phyloP scores from a whole-genome alignment of 2,329 filamentous ascomycete species.

The Ophiostoma pallidulum region DNA sequence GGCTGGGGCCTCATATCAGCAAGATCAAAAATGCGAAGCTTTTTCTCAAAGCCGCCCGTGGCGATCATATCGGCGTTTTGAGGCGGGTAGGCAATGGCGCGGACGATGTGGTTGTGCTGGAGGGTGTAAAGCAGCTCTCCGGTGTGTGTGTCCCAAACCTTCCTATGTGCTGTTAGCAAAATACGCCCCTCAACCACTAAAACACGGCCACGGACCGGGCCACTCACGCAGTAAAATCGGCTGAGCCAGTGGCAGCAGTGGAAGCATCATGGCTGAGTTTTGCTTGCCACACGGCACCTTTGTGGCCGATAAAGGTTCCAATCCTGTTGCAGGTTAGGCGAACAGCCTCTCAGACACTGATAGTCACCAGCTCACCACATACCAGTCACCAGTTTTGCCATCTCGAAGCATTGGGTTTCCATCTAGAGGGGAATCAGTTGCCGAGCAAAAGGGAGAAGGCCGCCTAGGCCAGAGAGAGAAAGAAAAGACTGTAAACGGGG shows the following conservation, averaged over 20 bases:
- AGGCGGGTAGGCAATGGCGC: slow-evolving; percentile 80
- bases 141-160: slow-evolving; percentile 94
- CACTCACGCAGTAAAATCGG: slow-evolving; percentile 85
- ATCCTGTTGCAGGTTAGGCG: slow-evolving; percentile 67
- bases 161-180: slow-evolving; percentile 40
- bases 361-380: slow-evolving; percentile 20
- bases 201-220: no score
- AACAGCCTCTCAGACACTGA: not conserved
- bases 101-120: slow-evolving; percentile 90
- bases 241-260: slow-evolving; percentile 84
- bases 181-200: no score
- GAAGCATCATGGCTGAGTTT: slow-evolving; percentile 80
- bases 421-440: slow-evolving; percentile 45
- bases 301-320: slow-evolving; percentile 95
- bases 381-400: slow-evolving; percentile 91
- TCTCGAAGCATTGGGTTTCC: slow-evolving; percentile 98
- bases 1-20: slow-evolving; percentile 43
- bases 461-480: not conserved
- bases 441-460: slow-evolving; percentile 4
- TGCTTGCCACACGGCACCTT: slow-evolving; percentile 95
- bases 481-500: not conserved
- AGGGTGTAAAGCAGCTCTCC: slow-evolving; percentile 82
- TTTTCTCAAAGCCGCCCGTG: slow-evolving; percentile 94
- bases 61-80: slow-evolving; percentile 77
- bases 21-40: slow-evolving; percentile 86